Base-by-base conservation (phyloP, 73 alveolate genomes). In the Paramecium biaurelia region DNA sequence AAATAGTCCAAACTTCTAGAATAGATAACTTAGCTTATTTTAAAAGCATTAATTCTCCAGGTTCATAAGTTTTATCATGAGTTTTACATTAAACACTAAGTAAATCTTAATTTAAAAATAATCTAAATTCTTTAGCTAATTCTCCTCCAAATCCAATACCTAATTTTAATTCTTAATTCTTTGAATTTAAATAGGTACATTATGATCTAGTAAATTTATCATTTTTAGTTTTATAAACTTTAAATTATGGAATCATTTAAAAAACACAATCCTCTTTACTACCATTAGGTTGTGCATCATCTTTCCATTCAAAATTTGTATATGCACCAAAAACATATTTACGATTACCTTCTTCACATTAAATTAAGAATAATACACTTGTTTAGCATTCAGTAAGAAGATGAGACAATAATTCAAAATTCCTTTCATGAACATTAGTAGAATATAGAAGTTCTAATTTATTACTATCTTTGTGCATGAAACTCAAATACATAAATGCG, bases 141-240 rank as follows among this genome's bases (percentile, higher is more conserved):
- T 79, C 90, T 2, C 90, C 90, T 79, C 90, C 90, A 79, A 79
- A 79, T 23, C 90, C 90, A 5, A 79, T 26, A 1, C 90, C 90
- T 21, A 10, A 24, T 47, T 41, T 79, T 26, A 79, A 63, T 30
- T 79, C 90, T 41, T 15, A 23, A 20, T 79, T 79, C 26, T 79
- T 79, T 1, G 90, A 43, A 79, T 79, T 79, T 26, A 79, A 45
- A 23, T 79, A 79, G 8, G 70, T 79, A 45, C 7, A 79, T 20
- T 79, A 23, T 1, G 90, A 42, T 53, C 90, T 38, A 2, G 72
- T 41, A 15, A 43, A 45, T 79, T 79, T 79, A 45, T 79, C 90
- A 24, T 43, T 43, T 45, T 79, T 41, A 8, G 90, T 43, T 18
- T 43, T 43, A 8, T 41, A 42, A 2, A 38, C 70, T 47, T 79